Conservation (phyloP, 257 asterid genomes). For the Cinchona pubescens region DNA sequence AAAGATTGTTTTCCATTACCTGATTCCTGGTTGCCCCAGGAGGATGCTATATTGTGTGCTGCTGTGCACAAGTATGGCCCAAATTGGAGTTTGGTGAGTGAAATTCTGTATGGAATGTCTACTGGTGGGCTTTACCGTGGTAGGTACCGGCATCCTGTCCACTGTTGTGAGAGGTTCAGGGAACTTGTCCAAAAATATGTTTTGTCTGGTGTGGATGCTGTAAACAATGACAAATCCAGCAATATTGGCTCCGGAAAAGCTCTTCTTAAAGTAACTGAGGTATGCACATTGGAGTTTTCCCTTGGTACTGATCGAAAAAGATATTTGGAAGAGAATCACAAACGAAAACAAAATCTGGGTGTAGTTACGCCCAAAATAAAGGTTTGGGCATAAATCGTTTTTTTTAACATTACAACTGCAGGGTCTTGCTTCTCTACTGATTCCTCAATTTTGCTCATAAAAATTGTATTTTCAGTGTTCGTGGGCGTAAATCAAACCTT, state of each 20-base stretch:
- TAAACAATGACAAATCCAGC: conserved; percentile 63
- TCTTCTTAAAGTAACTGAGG: conserved; percentile 91
- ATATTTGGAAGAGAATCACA: background rate
- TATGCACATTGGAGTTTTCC: conserved; percentile 23
- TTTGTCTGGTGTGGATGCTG: conserved; percentile 55
- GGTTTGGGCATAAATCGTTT: background rate
- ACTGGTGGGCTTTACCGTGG: conserved; percentile 86
- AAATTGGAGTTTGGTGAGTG: conserved; percentile 87
- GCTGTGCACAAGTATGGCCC: conserved; percentile 82
- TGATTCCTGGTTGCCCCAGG: conserved; percentile 79
- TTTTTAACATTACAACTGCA: too few species aligned
- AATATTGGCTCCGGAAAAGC: conserved; percentile 65
- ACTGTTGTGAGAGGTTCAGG: conserved; percentile 95
- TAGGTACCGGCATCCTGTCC: conserved; percentile 77
- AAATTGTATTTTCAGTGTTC: too few species aligned
- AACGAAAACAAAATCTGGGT: too few species aligned
- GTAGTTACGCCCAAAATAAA: background rate
- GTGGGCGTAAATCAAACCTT: too few species aligned
- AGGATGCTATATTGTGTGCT: conserved; percentile 84
- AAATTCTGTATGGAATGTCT: conserved; percentile 60
- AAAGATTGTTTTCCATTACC: conserved; percentile 69
- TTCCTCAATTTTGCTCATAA: too few species aligned
- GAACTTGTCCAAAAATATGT: conserved; percentile 79
- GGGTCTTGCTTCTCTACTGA: too few species aligned
- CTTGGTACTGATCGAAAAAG: background rate